Base-by-base conservation (phyloP, 1,284 basidiomycete genomes). In the Inonotus obliquus region DNA sequence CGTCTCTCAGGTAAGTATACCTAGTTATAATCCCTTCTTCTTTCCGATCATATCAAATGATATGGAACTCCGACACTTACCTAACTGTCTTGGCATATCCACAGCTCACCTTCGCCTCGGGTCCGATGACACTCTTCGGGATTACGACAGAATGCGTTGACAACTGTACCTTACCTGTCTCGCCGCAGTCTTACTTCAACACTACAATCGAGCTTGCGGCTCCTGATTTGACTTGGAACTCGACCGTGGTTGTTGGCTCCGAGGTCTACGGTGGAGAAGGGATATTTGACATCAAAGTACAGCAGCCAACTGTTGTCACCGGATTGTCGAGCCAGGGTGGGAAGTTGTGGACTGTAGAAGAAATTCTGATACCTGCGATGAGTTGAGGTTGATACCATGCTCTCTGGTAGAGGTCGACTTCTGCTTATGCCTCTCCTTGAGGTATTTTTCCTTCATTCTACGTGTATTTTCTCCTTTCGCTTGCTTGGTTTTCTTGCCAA, bases 101-200 rank as follows among this genome's bases (percentile, higher is more conserved):
- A 38, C 32, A 63, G 62, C 45, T 63, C 25, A 21, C 35, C 9
- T 63, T 29, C 11, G n/a, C 54, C 23, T 63, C 62, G 23, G 62
- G 62, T 17, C 58, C 62, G 13, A 63, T 63, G 62, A 58, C 63
- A 19, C 37, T 59, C 4, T 66, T 64, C 54, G 65, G 65, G 13
- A 29, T 66, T 44, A 60, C 63, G 1, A 62, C 53, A 4, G 65
- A 60, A 23, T 64, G 65, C 60, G 54, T 61, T 47, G 60, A 60
- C 48, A 25, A 27, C 23, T 66, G 63, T 44, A 29, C 60, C 10
- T 39, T 58, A 38, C 51, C 65, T 2, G 19, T 54, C 25, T 58
- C 63, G 1, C 45, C 51, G n/a, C 65, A 66, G 25, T 62, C 57
- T 17, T 66, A 66, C 57, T 53, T 55, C 4, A 52, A 64, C 48